Evolutionary conservation across 2,329 filamentous ascomycete genomes (phyloP), one percentile per base, ranked within the genome.

Genomic region (Paecilomyces dactylethromorphus): DNA sequence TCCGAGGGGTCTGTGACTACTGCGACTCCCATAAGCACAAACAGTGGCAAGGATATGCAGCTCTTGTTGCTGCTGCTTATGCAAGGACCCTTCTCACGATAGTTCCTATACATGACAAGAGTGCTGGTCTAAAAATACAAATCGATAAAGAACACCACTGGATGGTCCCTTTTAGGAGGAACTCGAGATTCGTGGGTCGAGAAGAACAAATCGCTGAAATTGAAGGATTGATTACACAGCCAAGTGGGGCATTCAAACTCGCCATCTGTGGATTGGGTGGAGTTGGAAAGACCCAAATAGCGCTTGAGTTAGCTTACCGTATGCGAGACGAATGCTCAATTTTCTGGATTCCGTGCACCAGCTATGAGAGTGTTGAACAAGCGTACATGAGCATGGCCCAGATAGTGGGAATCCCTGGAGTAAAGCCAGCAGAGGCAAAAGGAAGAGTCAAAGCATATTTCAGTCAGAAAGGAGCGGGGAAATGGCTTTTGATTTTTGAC

Each of bases 401-500:
- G 24, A 26, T 3, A 26, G 3, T 26, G 3, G 24, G 24, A 26
- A 3, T 26, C 5, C 51, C 13, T 49, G 18, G 1, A 59, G 62
- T 56, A 45, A 65, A n/a, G 57, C 57, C 21, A 56, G 66, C n/a
- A 56, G 56, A 5, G 58, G 62, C 45, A 58, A 65, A 56, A 57
- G 56, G 54, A 60, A 61, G 12, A 64, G 35, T 4, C 26, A 62
- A 45, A 52, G 64, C 24, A 33, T 66, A 24, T 22, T 21, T 15
- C 64, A 61, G 62, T 58, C 67, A 29, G 61, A 56, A 33, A 26
- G 26, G 3, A 45, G 58, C 8, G 57, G 59, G 6, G 68, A 66
- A 63, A 32, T 71, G 65, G 70, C 61, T 71, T 21, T 59, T 71
- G 15, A 66, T 71, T 39, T 67, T 68, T 55, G 67, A 73, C 29